phyloP scores from a whole-genome alignment of 306 rosid species.

The Trifolium dubium region DNA sequence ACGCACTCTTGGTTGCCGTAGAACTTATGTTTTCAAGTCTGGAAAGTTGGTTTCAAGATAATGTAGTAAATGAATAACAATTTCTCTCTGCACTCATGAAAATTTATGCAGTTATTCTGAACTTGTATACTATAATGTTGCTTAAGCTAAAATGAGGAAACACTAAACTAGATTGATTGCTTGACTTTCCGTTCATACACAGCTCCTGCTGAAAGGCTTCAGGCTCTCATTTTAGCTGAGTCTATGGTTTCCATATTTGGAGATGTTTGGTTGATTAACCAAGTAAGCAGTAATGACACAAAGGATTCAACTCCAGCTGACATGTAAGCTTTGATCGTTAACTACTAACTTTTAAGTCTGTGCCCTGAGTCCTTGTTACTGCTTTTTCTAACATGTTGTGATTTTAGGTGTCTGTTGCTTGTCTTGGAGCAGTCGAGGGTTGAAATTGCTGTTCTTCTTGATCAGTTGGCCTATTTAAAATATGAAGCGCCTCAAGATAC shows the following conservation, averaged over 20 bases:
- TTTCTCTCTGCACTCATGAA: slow-evolving; percentile 19
- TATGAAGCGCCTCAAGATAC: slow-evolving; percentile 78
- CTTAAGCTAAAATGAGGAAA: slow-evolving; percentile 28
- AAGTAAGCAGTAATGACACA: slow-evolving; percentile 50
- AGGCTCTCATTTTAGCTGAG: slow-evolving; percentile 86
- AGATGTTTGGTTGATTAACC: slow-evolving; percentile 76
- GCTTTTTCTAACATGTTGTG: slow-evolving; percentile 38
- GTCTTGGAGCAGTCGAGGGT: slow-evolving; percentile 93
- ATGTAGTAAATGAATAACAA: slow-evolving; percentile 4
- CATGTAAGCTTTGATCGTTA: slow-evolving; percentile 55
- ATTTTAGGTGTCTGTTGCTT: slow-evolving; percentile 83
- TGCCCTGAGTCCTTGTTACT: slow-evolving; percentile 14
- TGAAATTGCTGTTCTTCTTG: slow-evolving; percentile 90
- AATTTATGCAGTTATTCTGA: slow-evolving; percentile 25
- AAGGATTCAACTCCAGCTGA: slow-evolving; percentile 63
- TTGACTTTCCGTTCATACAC: slow-evolving; percentile 47
- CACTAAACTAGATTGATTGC: slow-evolving; percentile 7
- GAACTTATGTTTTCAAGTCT: slow-evolving; percentile 22
- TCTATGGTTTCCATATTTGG: slow-evolving; percentile 70
- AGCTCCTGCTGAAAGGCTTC: slow-evolving; percentile 88
- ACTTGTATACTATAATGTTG: slow-evolving; percentile 26
- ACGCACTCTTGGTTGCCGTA: background rate
- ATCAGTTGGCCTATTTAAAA: slow-evolving; percentile 86
- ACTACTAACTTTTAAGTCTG: slow-evolving; percentile 15
- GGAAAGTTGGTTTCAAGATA: slow-evolving; percentile 10